These are phyloP conservation scores for Tephrocybe sp. DNA, from an alignment of 768 basidiomycete genomes.

Conservation along the genomic window DNA sequence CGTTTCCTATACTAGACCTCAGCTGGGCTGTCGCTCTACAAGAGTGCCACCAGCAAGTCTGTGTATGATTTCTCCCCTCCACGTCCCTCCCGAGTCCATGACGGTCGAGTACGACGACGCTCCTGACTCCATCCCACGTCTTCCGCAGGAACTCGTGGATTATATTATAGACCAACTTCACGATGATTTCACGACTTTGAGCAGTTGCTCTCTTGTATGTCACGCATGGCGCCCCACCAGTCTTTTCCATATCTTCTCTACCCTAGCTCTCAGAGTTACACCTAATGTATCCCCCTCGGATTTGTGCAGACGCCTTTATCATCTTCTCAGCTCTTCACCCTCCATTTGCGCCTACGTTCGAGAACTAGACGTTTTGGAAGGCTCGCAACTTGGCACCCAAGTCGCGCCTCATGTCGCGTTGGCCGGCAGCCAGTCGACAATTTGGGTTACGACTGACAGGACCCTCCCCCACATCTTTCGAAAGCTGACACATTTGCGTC, in stretches of 20 bases:
- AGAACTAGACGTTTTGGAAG: slow-evolving; percentile 38
- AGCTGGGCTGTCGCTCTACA: slow-evolving; percentile 12
- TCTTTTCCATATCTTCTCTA: slow-evolving; percentile 38
- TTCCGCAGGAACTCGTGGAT: slow-evolving; percentile 48
- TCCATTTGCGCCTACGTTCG: slow-evolving; percentile 31
- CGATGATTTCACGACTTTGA: slow-evolving; percentile 29
- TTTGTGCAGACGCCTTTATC: slow-evolving; percentile 33
- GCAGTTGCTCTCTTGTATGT: slow-evolving; percentile 33
- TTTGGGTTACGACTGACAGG: slow-evolving; percentile 37
- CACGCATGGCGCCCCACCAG: slow-evolving; percentile 37
- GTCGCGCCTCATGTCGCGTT: slow-evolving; percentile 19
- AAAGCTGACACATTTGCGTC: slow-evolving; percentile 32
- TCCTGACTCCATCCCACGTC: slow-evolving; percentile 14
- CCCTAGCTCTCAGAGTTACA: slow-evolving; percentile 30
- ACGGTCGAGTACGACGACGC: too few species aligned
- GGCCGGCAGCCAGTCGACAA: slow-evolving; percentile 27
- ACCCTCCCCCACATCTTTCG: slow-evolving; percentile 34
- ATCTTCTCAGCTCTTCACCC: slow-evolving; percentile 29
- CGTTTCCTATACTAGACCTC: not conserved
- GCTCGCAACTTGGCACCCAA: slow-evolving; percentile 26
- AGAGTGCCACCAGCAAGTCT: slow-evolving; percentile 7
- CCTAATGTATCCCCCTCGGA: slow-evolving; percentile 20
- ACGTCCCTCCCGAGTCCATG: slow-evolving; percentile 12
- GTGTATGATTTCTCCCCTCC: slow-evolving; percentile 11
- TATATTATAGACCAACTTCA: slow-evolving; percentile 43